Percentiles rank a stretch among this genome's conserved stretches.
Conservation (phyloP, 495 filamentous ascomycete species). For the Extremus antarcticus region DNA sequence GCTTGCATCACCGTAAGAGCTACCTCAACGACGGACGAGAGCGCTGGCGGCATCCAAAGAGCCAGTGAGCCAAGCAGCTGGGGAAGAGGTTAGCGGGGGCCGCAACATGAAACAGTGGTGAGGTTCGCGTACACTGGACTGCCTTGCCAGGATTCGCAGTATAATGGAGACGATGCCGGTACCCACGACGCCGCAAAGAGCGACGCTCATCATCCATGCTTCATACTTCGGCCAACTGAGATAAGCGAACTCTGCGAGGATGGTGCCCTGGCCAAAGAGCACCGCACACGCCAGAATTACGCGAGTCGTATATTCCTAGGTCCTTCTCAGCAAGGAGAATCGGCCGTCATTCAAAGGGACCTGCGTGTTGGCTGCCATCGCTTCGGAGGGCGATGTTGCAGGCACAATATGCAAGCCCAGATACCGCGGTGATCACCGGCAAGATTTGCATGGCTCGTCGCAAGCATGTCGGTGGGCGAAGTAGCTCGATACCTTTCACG, state of each 20-base stretch:
- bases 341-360: not conserved
- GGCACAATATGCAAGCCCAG: not conserved
- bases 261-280: not conserved
- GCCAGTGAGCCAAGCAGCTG: not conserved
- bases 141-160: not conserved
- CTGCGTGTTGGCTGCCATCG: not conserved
- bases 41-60: constrained; percentile 1
- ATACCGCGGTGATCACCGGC: not conserved
- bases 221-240: not conserved
- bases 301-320: not conserved
- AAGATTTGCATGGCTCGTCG: not conserved
- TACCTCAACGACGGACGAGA: not conserved
- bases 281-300: not conserved
- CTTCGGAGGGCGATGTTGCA: not conserved
- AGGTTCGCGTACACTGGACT: not conserved
- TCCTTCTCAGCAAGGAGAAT: not conserved
- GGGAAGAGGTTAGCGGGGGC: not conserved
- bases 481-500: not conserved
- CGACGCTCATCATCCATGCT: not conserved
- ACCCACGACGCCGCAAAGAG: not conserved
- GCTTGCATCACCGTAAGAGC: not conserved
- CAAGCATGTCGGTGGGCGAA: not conserved
- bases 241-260: not conserved
- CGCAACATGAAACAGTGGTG: not conserved
- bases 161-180: not conserved